These are phyloP conservation scores for Tuber melanosporum DNA, from an alignment of 495 filamentous ascomycete genomes.

Conservation along the genomic window DNA sequence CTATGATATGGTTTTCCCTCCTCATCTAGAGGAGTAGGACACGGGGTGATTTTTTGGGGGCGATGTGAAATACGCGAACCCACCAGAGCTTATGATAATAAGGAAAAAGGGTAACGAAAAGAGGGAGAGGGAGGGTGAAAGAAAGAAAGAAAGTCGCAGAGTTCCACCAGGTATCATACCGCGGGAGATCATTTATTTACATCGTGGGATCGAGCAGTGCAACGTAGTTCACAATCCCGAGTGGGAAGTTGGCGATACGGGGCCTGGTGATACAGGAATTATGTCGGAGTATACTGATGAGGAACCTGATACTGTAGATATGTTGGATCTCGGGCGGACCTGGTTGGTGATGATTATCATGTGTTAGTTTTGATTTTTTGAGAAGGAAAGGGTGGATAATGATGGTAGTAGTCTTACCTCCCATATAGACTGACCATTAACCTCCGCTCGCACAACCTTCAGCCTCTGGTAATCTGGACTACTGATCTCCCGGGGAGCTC, in stretches of 20 bases:
- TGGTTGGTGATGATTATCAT: neutral
- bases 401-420: slow-evolving; percentile 15
- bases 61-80: neutral
- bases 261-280: neutral
- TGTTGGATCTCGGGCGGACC: neutral
- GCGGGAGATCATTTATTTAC: neutral
- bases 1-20: neutral
- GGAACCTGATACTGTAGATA: neutral
- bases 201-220: neutral
- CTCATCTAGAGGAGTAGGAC: neutral
- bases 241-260: neutral
- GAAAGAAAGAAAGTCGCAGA: neutral
- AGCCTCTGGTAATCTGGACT: slow-evolving; percentile 22
- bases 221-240: neutral
- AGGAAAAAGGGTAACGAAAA: neutral
- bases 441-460: slow-evolving; percentile 29
- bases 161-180: neutral
- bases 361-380: neutral
- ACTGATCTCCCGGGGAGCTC: slow-evolving; percentile 15
- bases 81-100: neutral
- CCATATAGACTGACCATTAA: slow-evolving; percentile 32
- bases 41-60: neutral
- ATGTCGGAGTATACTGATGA: neutral
- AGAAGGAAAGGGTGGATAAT: neutral
- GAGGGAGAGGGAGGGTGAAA: neutral